Base-by-base conservation (phyloP, 352 stramenopile genomes). In the Globisporangium recalcitrans region DNA sequence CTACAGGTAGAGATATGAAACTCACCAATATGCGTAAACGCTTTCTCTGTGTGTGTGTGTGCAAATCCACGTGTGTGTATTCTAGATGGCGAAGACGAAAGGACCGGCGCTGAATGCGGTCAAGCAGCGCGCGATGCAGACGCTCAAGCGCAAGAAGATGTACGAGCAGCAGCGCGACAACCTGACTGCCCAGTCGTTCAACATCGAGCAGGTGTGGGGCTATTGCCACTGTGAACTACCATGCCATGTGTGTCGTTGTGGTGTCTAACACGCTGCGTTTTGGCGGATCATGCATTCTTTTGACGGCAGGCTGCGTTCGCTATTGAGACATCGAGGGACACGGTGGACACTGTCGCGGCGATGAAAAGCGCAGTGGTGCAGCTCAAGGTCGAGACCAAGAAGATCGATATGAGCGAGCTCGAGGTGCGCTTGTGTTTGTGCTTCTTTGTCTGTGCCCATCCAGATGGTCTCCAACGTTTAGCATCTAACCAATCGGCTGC, bases 401-500 rank as follows among this genome's bases (percentile, higher is more conserved):
- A 98, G 77, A 90, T 99, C 58, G 85, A 99, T 68, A 91, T 99
- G 54, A 87, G 94, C 53, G 92, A 98, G 60, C 85, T 99, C 0
- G 97, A 99, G 78, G 87, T 93, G 27, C 16, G 38, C 8, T 46
- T 10, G 9, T 38, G 31, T 36, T 19, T 13, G 16, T n/a, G 13
- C 38, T 10, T 46, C 38, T 46, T 46, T 46, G 38, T 10, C 21
- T 46, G 38, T 10, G 21, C 38, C 38, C 14, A 19, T 46, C 9
- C 21, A 46, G 10, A 46, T 21, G 2, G 38, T 6, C 14, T 46
- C 1, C 16, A 21, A 2, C 6, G 4, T 46, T 16, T 21, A 46
- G 21, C 16, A 26, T 27, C 42, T 49, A n/a, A 24, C n/a, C 42
- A 6, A 49, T 26, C 42, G 42, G 8, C 13, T 7, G 26, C 7